Base-by-base conservation (phyloP, 2,329 filamentous ascomycete species). In the Talaromyces amestolkiae region DNA sequence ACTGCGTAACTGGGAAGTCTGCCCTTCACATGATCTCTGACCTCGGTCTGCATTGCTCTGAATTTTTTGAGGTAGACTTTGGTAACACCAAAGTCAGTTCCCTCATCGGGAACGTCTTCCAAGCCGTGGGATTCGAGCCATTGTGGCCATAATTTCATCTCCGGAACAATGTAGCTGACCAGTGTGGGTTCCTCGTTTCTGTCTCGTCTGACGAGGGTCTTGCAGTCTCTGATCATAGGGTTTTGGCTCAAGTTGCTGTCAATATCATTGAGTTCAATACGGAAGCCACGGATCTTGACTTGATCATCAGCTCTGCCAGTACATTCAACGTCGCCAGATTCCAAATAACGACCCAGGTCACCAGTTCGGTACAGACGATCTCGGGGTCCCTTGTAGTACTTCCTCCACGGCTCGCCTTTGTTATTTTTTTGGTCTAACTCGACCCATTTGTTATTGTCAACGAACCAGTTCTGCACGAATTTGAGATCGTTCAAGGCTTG, bases 221-320 rank as follows among this genome's bases (percentile, higher is more conserved):
- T 89, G 77, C 91, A 92, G 70, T 98, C 94, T 47, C 92, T 85
- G 27, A 98, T 86, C 27, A 96, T 79, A 0, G 86, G 87, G 78
- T 91, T 87, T 53, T 88, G 85, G 63, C 87, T 90, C 56, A 97
- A 81, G 75, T 96, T 89, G 49, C 84, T 90, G 77, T 98, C 93
- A 70, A 98, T 97, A 70, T 98, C 95, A 68, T 90, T 90, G 54
- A 98, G 87, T 79, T 99, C 95, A 70, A 99, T 96, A 67, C 94
- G 86, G 84, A 97, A 98, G 1, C 94, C 94, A 67, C 95, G 90
- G 69, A 98, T 94, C 83, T 98, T 99, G 81, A 97, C 91, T 75
- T 98, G 94, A 70, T 90, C 86, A 73, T 98, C 94, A 27, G 88
- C 88, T 66, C 95, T 85, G 24, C 94, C 94, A 10, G 90, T 89